phyloP scores from a whole-genome alignment of 1,139 yeast species.

The Hyphopichia buzzinii region DNA sequence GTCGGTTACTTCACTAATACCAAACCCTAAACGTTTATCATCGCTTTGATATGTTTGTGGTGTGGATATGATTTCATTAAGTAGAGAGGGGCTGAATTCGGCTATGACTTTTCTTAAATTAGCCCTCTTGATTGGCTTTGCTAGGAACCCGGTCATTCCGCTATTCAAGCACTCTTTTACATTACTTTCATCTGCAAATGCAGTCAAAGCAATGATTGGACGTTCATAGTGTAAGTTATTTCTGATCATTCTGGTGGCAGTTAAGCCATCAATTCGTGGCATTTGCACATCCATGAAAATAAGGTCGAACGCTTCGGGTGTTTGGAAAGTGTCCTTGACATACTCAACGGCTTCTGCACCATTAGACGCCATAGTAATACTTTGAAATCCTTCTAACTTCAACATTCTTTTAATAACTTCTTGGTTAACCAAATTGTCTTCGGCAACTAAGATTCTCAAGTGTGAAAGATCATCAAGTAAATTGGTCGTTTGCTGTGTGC shows the following conservation, averaged over 20 bases:
- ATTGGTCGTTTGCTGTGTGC: conserved; percentile 11
- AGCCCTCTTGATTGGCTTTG: conserved; percentile 80
- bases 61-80: conserved; percentile 27
- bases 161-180: conserved; percentile 71
- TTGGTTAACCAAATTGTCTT: conserved; percentile 88
- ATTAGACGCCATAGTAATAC: conserved; percentile 76
- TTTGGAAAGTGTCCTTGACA: conserved; percentile 50
- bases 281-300: conserved; percentile 96
- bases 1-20: not conserved
- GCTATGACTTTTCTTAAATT: conserved; percentile 54
- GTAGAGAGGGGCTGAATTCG: conserved; percentile 39
- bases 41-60: conserved; percentile 23
- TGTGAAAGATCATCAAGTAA: conserved; percentile 32
- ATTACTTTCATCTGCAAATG: conserved; percentile 87
- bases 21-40: conserved; percentile 14
- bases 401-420: conserved; percentile 88
- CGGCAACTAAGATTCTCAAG: conserved; percentile 78
- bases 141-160: conserved; percentile 86
- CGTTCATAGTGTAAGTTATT: conserved; percentile 58
- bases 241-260: conserved; percentile 75
- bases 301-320: conserved; percentile 53
- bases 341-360: conserved; percentile 84
- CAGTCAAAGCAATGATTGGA: conserved; percentile 92
- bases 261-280: conserved; percentile 88
- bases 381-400: conserved; percentile 68